Evolutionary conservation across 495 filamentous ascomycete species (phyloP), one percentile per base, ranked within the genome.

Genomic region (Penicillium antarcticum): DNA sequence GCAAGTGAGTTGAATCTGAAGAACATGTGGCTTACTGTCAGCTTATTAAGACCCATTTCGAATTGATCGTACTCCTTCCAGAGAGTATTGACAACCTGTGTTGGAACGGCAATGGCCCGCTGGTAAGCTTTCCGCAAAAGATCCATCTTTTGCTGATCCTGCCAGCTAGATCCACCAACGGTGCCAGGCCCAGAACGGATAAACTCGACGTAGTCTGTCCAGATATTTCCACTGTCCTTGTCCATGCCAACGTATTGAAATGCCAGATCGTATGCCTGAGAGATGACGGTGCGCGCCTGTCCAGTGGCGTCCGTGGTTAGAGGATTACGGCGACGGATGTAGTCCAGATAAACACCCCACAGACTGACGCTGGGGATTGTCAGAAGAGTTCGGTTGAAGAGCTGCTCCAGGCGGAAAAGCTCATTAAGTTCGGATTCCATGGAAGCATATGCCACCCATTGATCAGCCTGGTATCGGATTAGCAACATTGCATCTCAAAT

Each of bases 31-130:
- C 57, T 71, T 75, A 90, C 88, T 35, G 88, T 89, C 46, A 88
- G 75, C 69, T 96, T 97, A 69, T 96, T 97, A 29, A 96, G 69
- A 8, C 83, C 80, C 83, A 91, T 88, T 69, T 98, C 94, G 61
- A 97, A 98, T 58, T 85, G 80, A 69, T 96, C 91, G 61, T 97
- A 98, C 62, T 98, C 92, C 70, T 94, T 96, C 94, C 94, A 98
- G 9, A 98, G 67, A 11, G 74, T 77, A 57, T 91, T 89, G 41
- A 94, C 79, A 29, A 82, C 87, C 40, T 86, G 78, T 11, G 86
- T 92, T 4, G 94, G 94, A 45, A 96, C 82, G 54, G 79, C 84
- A 35, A 95, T 86, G 12, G 94, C 92, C 26, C 84, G 84, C 58
- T 96, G 92, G 64, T 96, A 97, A 3, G 88, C 87, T 61, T 92